Evolutionary conservation across 306 rosid genomes (phyloP).

Genomic region (Adenanthera pavonina): DNA sequence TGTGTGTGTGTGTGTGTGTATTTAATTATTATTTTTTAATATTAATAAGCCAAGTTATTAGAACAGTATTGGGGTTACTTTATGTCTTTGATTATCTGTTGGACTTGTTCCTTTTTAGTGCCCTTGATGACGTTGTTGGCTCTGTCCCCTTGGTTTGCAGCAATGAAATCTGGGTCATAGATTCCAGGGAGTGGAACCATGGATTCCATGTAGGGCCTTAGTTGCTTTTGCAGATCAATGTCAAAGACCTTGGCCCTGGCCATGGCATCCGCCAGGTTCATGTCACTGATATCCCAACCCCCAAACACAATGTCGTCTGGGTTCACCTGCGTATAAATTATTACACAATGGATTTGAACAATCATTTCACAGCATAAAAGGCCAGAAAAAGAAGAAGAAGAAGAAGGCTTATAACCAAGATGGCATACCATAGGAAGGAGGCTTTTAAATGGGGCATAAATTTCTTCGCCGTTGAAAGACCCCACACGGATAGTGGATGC

Average conservation of each 20-base stretch:
- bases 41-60: background rate
- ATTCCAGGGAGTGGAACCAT: constrained; percentile 97
- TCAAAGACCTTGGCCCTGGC: constrained; percentile 92
- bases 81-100: constrained; percentile 80
- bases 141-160: constrained; percentile 90
- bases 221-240: constrained; percentile 95
- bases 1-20: background rate
- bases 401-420: background rate
- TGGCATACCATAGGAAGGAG: constrained; percentile 87
- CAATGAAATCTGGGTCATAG: constrained; percentile 91
- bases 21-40: background rate
- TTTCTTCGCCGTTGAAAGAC: constrained; percentile 92
- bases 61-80: constrained; percentile 47
- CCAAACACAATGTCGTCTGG: constrained; percentile 97
- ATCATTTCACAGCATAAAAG: background rate
- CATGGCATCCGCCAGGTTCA: constrained; percentile 98
- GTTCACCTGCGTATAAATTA: constrained; percentile 64
- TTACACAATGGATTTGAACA: background rate
- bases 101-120: constrained; percentile 82
- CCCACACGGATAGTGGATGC: constrained; percentile 94
- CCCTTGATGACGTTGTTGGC: constrained; percentile 93
- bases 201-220: constrained; percentile 97
- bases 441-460: constrained; percentile 95
- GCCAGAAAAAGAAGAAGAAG: background rate
- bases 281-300: constrained; percentile 95